Evolutionary conservation across 2,329 filamentous ascomycete genomes (phyloP).

Genomic region (Cryphonectria japonica): DNA sequence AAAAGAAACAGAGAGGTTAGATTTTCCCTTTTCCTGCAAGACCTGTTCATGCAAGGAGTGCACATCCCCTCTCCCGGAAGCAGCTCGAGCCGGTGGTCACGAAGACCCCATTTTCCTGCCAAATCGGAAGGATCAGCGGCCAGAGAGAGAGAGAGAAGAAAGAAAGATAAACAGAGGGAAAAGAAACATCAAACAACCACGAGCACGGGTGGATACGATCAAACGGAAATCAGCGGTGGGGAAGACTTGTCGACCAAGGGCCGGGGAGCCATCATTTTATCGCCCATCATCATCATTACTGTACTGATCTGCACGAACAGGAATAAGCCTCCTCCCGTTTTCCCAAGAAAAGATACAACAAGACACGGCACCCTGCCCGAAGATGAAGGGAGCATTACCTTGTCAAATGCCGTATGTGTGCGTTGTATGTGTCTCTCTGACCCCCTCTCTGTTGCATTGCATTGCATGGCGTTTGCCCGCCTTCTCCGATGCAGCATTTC

Average conservation of each 20-base stretch:
- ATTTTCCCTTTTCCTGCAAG: not conserved
- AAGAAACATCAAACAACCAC: not conserved
- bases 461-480: not conserved
- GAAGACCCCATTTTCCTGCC: not conserved
- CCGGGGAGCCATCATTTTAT: not conserved
- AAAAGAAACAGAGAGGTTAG: not conserved
- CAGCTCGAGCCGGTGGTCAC: not conserved
- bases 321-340: not conserved
- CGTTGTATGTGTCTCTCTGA: not conserved
- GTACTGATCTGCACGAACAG: not conserved
- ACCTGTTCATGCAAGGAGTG: not conserved
- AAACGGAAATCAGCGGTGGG: not conserved
- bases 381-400: not conserved
- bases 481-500: not conserved
- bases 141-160: not conserved
- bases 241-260: not conserved
- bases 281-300: not conserved
- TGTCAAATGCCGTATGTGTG: not conserved
- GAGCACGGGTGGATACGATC: not conserved
- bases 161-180: not conserved
- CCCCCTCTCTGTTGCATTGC: no score
- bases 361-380: not conserved
- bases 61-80: not conserved
- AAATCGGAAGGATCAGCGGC: slow-evolving; percentile 1
- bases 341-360: not conserved